Percentiles rank a stretch among this genome's conserved stretches.
These are phyloP conservation scores for Colletotrichum costaricense DNA, from an alignment of 2,329 filamentous ascomycete genomes.

Conservation along the genomic window DNA sequence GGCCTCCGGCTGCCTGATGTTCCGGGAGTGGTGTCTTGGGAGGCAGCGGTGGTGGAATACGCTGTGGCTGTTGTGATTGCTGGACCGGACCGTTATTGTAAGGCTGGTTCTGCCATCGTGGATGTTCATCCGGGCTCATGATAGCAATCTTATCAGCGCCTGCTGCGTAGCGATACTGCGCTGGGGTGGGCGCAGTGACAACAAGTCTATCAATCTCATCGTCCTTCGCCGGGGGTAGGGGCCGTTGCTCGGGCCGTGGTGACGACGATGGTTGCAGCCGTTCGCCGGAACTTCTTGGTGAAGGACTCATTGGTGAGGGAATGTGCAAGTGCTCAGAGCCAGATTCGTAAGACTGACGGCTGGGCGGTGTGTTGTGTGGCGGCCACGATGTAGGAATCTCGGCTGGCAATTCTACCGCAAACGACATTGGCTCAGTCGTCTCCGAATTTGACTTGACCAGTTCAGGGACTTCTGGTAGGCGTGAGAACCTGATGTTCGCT, in stretches of 20 bases:
- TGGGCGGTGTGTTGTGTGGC: conserved; percentile 49
- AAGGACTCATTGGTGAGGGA: conserved; percentile 47
- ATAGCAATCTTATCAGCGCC: conserved; percentile 78
- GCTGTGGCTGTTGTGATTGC: conserved; percentile 46
- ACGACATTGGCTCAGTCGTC: conserved; percentile 60
- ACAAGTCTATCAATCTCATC: conserved; percentile 65
- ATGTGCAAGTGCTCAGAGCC: conserved; percentile 62
- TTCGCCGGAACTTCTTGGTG: conserved; percentile 64
- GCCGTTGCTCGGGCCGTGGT: conserved; percentile 43
- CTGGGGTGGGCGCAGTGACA: conserved; percentile 67
- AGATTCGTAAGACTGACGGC: conserved; percentile 68
- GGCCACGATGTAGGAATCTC: conserved; percentile 58
- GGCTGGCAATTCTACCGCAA: conserved; percentile 69
- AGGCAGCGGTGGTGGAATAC: conserved; percentile 74
- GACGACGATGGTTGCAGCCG: conserved; percentile 48
- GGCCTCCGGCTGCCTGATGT: conserved; percentile 48
- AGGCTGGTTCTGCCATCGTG: conserved; percentile 51
- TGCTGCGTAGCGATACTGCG: conserved; percentile 66
- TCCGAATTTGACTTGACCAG: conserved; percentile 53
- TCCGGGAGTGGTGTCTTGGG: conserved; percentile 81
- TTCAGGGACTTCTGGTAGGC: conserved; percentile 55
- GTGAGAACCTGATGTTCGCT: conserved; percentile 76
- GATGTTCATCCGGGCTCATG: conserved; percentile 68
- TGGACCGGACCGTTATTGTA: conserved; percentile 25
- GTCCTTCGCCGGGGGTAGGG: conserved; percentile 45